Evolutionary conservation across 192 early-diverging fungal species (phyloP).

Genomic region (Coemansia sp.): DNA sequence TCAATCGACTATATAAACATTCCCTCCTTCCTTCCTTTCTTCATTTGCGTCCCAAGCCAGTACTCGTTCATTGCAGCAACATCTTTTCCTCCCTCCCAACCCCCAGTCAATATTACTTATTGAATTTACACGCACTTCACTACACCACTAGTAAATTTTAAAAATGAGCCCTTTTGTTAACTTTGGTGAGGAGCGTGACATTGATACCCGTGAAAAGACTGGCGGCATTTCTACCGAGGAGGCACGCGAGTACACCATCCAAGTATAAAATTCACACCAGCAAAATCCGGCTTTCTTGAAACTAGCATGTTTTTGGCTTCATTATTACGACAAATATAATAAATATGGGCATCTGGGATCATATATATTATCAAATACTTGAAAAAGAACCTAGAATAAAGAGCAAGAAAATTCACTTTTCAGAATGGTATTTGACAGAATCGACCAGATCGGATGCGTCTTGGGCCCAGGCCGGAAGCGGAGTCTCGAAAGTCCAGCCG

Average conservation of each 20-base stretch:
- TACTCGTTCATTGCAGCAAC: neutral
- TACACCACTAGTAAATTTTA: neutral
- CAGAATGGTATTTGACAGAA: slow-evolving; percentile 27
- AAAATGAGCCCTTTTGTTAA: slow-evolving; percentile 25
- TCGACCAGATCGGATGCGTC: slow-evolving; percentile 51
- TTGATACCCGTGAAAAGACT: slow-evolving; percentile 43
- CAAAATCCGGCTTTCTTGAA: no score
- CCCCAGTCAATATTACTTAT: neutral
- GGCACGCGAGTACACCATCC: slow-evolving; percentile 41
- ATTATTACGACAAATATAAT: neutral
- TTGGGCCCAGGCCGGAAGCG: slow-evolving; percentile 78
- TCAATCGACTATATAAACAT: no score
- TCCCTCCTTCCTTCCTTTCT: no score
- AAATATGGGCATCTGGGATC: no score
- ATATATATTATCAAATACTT: no score
- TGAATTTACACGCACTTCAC: neutral
- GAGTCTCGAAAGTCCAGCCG: slow-evolving; percentile 78
- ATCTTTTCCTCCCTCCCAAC: neutral
- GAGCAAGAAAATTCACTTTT: neutral
- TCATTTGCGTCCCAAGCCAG: no score
- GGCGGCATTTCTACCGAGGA: slow-evolving; percentile 43
- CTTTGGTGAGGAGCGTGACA: slow-evolving; percentile 39
- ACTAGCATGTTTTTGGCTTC: no score
- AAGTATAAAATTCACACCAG: no score
- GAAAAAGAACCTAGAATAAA: no score